Evolutionary conservation across 192 early-diverging fungal genomes (phyloP), one percentile per base, ranked within the genome.

Genomic region (Funneliformis mosseae): DNA sequence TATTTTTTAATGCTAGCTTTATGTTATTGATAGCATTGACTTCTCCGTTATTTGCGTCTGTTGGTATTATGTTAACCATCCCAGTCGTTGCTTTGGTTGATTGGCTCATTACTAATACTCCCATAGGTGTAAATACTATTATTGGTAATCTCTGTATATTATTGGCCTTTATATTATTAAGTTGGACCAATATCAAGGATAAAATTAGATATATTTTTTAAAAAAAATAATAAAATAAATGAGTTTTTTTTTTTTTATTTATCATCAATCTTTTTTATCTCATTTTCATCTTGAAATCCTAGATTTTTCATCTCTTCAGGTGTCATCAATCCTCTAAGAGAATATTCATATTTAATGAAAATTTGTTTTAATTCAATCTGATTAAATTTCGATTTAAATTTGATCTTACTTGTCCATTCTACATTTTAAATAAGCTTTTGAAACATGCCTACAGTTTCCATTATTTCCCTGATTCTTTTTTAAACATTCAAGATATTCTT

Each of bases 381-480:
- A n/a, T n/a, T 9, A 43, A 81, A 43, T 21, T 60, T 70, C 38
- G 46, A 62, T 77, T n/a, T 43, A 23, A 67, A 28, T 7, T 59
- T n/a, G n/a, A 43, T 45, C 85, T 84, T 84, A 93, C 93, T 90
- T 94, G 63, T 96, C 89, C 97, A 98, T 98, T 48, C 97, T 89
- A 76, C 97, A 98, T 84, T 92, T 87, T 18, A 98, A 88, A 79
- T 98, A 98, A 7, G 85, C 82, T 80, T 94, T 93, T 16, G 95
- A 93, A 7, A 96, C 70, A 18, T 86, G 76, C 21, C 92, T 87
- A 85, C 97, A 98, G 18, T 82, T 83, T 21, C 89, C 86, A 84
- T 91, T 91, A 78, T 92, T 90, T 68, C 92, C 93, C 78, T 90
- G 90, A 76, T 91, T 92, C 5, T 82, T 81, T 82, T 92, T 89